These are phyloP conservation scores for Pueraria montana DNA, from an alignment of 306 rosid species.

Conservation along the genomic window DNA sequence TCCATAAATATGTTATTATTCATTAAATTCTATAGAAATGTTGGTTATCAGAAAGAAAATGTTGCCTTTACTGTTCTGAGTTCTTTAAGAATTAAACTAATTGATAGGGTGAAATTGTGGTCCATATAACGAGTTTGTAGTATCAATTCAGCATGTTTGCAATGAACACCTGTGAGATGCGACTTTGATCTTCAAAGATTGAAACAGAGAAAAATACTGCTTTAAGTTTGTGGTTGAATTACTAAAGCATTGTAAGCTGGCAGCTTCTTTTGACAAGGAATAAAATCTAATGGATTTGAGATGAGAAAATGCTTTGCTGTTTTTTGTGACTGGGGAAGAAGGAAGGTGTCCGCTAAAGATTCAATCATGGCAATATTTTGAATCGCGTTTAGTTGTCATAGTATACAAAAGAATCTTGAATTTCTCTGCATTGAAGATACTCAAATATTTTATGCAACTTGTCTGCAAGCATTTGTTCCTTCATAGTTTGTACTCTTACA, in stretches of 20 bases:
- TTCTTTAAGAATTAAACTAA: constrained; percentile 22
- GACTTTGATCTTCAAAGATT: constrained; percentile 21
- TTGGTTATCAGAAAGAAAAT: background rate
- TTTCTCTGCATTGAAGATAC: background rate
- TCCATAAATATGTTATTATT: constrained; percentile 17
- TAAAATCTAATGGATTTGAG: constrained; percentile 3
- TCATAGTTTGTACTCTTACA: background rate
- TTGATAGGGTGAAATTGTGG: background rate
- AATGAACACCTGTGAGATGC: constrained; percentile 1
- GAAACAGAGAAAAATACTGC: background rate
- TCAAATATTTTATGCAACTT: background rate
- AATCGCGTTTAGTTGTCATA: background rate
- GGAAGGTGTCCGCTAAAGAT: background rate
- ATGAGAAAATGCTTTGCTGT: background rate
- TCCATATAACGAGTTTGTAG: background rate
- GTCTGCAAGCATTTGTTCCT: constrained; percentile 9
- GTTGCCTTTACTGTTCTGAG: constrained; percentile 12
- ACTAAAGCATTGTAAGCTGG: constrained; percentile 4
- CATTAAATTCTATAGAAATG: constrained; percentile 25
- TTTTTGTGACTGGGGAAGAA: background rate
- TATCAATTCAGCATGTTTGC: constrained; percentile 2
- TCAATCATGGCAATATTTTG: background rate
- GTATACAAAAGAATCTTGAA: background rate
- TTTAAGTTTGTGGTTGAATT: background rate
- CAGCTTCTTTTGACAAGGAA: constrained; percentile 14